Conservation (phyloP, 345 rosid species). For the Lumnitzera littorea region DNA sequence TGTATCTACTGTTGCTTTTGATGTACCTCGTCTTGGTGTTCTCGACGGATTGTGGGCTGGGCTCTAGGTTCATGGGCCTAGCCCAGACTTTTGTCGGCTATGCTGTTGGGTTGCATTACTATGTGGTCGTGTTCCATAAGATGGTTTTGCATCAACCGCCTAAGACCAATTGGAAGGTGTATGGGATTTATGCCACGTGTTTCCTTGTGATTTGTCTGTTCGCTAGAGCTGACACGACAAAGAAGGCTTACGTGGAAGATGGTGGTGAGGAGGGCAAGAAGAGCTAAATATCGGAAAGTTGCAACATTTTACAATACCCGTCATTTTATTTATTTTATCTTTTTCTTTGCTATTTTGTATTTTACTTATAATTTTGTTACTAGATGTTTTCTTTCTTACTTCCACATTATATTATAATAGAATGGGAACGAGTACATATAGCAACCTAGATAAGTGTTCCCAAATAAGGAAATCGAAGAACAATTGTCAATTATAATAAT, state of each 20-base stretch:
- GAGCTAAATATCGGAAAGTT: slow-evolving; percentile 22
- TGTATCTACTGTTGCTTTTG: slow-evolving; percentile 68
- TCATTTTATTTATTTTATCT: too few species aligned
- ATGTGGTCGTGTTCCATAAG: slow-evolving; percentile 85
- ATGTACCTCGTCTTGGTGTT: slow-evolving; percentile 75
- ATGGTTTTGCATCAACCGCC: slow-evolving; percentile 79
- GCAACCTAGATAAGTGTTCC: too few species aligned
- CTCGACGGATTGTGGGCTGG: slow-evolving; percentile 58
- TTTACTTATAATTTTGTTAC: too few species aligned
- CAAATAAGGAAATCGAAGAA: too few species aligned
- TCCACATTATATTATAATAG: too few species aligned
- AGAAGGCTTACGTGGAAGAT: slow-evolving; percentile 88
- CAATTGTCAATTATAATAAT: too few species aligned
- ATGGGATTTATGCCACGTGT: slow-evolving; percentile 88
- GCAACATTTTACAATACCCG: too few species aligned
- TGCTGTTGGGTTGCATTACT: slow-evolving; percentile 80
- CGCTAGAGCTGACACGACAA: slow-evolving; percentile 66
- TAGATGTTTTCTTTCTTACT: too few species aligned
- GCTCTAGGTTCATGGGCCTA: slow-evolving; percentile 53
- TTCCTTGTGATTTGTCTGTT: slow-evolving; percentile 64
- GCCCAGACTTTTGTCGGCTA: slow-evolving; percentile 67
- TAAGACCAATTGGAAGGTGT: slow-evolving; percentile 82
- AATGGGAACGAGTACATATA: too few species aligned
- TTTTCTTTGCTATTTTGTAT: too few species aligned
- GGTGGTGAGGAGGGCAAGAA: slow-evolving; percentile 94